phyloP scores from a whole-genome alignment of 2,329 filamentous ascomycete species.

The Paecilomyces sp. region DNA sequence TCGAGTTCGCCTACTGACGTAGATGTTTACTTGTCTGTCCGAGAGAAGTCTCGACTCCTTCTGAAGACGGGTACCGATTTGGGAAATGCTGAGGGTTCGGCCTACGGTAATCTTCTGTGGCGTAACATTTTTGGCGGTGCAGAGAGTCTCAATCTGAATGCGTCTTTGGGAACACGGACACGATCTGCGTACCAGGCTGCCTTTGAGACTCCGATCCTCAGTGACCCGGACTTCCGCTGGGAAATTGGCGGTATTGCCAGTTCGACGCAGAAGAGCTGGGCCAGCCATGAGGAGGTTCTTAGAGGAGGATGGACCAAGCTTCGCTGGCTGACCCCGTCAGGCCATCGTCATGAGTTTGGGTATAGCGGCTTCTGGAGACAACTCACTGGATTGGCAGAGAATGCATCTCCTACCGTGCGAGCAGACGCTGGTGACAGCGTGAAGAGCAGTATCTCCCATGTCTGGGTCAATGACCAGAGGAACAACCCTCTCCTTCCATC shows the following conservation, averaged over 20 bases:
- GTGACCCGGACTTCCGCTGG: constrained; percentile 73
- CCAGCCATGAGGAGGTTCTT: constrained; percentile 84
- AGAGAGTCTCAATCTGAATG: constrained; percentile 80
- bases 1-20: constrained; percentile 69
- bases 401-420: constrained; percentile 74
- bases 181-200: constrained; percentile 83
- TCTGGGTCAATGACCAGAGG: constrained; percentile 70
- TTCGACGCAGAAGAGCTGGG: constrained; percentile 83
- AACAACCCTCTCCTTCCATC: constrained; percentile 81
- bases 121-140: constrained; percentile 93
- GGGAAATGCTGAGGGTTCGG: constrained; percentile 88
- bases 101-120: constrained; percentile 78
- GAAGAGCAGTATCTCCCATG: constrained; percentile 80
- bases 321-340: constrained; percentile 60
- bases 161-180: constrained; percentile 81
- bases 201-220: constrained; percentile 74
- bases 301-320: constrained; percentile 72
- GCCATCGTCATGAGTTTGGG: constrained; percentile 67
- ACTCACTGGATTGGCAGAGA: constrained; percentile 67
- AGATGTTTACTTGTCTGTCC: constrained; percentile 69
- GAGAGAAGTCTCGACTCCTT: constrained; percentile 74
- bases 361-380: constrained; percentile 85
- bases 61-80: constrained; percentile 93
- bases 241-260: constrained; percentile 76
- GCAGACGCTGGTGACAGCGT: constrained; percentile 83